Conservation (phyloP, 257 asterid genomes). For the Solanum virginianum region DNA sequence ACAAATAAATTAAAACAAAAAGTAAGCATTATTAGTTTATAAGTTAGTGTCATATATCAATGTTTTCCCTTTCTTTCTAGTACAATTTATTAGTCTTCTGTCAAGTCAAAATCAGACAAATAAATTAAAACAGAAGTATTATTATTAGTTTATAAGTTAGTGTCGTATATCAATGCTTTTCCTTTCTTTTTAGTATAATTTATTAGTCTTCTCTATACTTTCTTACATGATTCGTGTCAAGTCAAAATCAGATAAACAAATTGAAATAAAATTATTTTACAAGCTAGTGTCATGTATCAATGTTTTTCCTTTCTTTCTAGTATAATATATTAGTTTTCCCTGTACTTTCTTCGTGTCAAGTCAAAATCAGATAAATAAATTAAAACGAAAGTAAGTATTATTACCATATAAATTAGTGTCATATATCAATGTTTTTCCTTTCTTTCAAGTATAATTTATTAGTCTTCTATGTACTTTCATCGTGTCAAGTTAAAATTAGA, state of each 20-base stretch:
- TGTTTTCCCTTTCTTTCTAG: too few relatives aligned
- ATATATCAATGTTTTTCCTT: too few relatives aligned
- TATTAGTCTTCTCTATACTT: background rate
- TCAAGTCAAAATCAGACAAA: background rate
- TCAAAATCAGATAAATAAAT: background rate
- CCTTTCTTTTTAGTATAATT: too few relatives aligned
- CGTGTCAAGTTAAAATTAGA: background rate
- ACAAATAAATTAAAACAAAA: background rate
- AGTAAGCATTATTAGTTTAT: too few relatives aligned
- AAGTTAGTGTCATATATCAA: too few relatives aligned
- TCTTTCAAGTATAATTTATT: too few relatives aligned
- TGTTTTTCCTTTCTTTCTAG: too few relatives aligned
- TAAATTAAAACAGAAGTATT: background rate
- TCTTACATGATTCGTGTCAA: background rate
- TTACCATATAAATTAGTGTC: background rate
- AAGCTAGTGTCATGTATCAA: background rate
- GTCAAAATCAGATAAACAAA: background rate
- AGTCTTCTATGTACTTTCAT: background rate
- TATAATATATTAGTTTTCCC: too few relatives aligned
- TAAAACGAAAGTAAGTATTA: background rate
- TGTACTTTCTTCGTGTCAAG: background rate
- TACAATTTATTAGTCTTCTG: background rate
- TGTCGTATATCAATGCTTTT: too few relatives aligned
- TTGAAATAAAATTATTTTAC: background rate
- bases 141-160: background rate